Conservation (phyloP, 805 yeast genomes). For the Pichia eremophila region DNA sequence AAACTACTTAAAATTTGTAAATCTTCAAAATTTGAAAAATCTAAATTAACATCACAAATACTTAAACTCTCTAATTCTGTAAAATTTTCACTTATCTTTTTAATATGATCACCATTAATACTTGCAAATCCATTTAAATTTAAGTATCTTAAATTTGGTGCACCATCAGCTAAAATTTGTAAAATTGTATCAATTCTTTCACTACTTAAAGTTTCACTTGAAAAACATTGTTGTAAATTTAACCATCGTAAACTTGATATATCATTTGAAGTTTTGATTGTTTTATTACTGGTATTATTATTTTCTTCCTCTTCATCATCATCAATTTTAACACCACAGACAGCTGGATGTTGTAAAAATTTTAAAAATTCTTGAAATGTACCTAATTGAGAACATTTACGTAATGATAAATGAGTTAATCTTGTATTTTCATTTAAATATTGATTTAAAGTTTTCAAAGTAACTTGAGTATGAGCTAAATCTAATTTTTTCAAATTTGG, state of each 20-base stretch:
- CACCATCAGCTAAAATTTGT: conserved; percentile 16
- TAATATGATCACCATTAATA: conserved; percentile 30
- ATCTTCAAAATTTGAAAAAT: conserved; percentile 3
- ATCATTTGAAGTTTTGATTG: conserved; percentile 9
- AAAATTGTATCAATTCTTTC: conserved; percentile 4
- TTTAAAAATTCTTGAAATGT: conserved; percentile 65
- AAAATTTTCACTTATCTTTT: conserved; percentile 31
- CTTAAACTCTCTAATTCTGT: conserved; percentile 32
- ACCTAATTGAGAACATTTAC: conserved; percentile 51
- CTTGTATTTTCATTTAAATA: conserved; percentile 45
- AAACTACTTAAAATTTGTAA: conserved; percentile 40
- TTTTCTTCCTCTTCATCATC: conserved; percentile 7
- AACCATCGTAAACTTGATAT: conserved; percentile 33
- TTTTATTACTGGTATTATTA: neutral
- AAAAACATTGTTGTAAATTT: conserved; percentile 44
- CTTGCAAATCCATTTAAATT: conserved; percentile 43
- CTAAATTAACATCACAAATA: conserved; percentile 6
- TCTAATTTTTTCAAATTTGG: conserved; percentile 58
- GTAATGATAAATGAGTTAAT: conserved; percentile 66
- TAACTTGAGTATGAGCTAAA: conserved; percentile 70
- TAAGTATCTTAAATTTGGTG: conserved; percentile 35
- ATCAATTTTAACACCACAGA: conserved; percentile 14
- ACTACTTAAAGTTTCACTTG: conserved; percentile 25
- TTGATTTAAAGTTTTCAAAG: conserved; percentile 46
- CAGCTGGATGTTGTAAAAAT: conserved; percentile 62